Evolutionary conservation across 2,329 filamentous ascomycete genomes (phyloP).

Genomic region (Aspergillus flavus): DNA sequence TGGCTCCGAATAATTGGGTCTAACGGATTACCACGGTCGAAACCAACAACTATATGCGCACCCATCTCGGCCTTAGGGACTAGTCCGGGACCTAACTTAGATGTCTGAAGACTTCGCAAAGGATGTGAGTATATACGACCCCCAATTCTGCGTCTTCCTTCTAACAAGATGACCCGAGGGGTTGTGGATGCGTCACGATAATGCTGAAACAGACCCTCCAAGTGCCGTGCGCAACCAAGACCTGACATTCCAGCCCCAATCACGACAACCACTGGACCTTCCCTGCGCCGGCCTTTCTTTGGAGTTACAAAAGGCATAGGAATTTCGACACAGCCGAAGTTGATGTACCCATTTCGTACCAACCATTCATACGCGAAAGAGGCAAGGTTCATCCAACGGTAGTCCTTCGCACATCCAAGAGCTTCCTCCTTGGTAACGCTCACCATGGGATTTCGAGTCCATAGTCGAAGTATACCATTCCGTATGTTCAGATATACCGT

Average conservation of each 20-base stretch:
- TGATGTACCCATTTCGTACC: conserved; percentile 87
- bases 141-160: conserved; percentile 84
- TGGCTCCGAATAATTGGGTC: conserved; percentile 91
- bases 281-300: conserved; percentile 47
- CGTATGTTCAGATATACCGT: conserved; percentile 95
- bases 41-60: conserved; percentile 96
- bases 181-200: conserved; percentile 69
- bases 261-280: conserved; percentile 75
- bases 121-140: conserved; percentile 90
- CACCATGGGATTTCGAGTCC: conserved; percentile 83
- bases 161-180: conserved; percentile 76
- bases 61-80: conserved; percentile 91
- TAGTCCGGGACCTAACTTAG: conserved; percentile 55
- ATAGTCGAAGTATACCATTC: conserved; percentile 88
- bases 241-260: conserved; percentile 95
- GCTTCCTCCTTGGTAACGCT: conserved; percentile 83
- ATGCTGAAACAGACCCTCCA: conserved; percentile 83
- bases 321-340: conserved; percentile 88
- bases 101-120: conserved; percentile 60
- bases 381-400: conserved; percentile 85
- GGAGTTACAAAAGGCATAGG: conserved; percentile 48
- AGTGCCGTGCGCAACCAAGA: conserved; percentile 85
- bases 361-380: conserved; percentile 92
- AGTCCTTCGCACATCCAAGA: conserved; percentile 83
- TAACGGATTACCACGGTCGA: conserved; percentile 91